A percentile compares a stretch with the other conserved stretches of the same genome.
Evolutionary conservation across 1,139 yeast genomes (phyloP).

Genomic region (Debaryomyces coudertii): DNA sequence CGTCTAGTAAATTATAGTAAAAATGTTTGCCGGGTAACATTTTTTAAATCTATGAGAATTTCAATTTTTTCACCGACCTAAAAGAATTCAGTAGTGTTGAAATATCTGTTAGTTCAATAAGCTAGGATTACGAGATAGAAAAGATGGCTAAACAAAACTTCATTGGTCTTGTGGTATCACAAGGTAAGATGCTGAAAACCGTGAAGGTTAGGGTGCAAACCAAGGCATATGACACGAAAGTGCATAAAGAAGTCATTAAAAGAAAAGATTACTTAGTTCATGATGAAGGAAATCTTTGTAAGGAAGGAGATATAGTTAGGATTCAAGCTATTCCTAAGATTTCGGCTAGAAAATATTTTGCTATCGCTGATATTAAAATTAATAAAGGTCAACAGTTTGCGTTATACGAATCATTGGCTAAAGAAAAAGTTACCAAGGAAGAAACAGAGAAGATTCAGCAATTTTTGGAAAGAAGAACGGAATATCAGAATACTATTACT

Average conservation of each 20-base stretch:
- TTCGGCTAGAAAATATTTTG: slow-evolving; percentile 80
- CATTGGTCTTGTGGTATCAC: slow-evolving; percentile 90
- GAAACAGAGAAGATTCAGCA: slow-evolving; percentile 56
- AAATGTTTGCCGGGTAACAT: slow-evolving; percentile 4
- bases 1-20: not conserved
- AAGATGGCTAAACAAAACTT: slow-evolving; percentile 87
- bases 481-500: slow-evolving; percentile 38
- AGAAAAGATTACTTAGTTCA: slow-evolving; percentile 89
- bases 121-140: not conserved
- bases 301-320: slow-evolving; percentile 94
- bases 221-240: slow-evolving; percentile 64
- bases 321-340: slow-evolving; percentile 89
- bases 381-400: slow-evolving; percentile 93
- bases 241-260: slow-evolving; percentile 75
- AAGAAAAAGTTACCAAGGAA: slow-evolving; percentile 61
- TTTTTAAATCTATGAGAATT: not conserved
- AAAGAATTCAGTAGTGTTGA: not conserved
- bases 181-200: slow-evolving; percentile 94
- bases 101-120: not conserved
- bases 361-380: slow-evolving; percentile 90
- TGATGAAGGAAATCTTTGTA: slow-evolving; percentile 88
- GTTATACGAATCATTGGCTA: slow-evolving; percentile 73
- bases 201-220: slow-evolving; percentile 89
- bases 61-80: slow-evolving; percentile 8
- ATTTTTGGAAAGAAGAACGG: slow-evolving; percentile 50